phyloP scores from a whole-genome alignment of 257 asterid genomes.

The Scutellaria baicalensis region DNA sequence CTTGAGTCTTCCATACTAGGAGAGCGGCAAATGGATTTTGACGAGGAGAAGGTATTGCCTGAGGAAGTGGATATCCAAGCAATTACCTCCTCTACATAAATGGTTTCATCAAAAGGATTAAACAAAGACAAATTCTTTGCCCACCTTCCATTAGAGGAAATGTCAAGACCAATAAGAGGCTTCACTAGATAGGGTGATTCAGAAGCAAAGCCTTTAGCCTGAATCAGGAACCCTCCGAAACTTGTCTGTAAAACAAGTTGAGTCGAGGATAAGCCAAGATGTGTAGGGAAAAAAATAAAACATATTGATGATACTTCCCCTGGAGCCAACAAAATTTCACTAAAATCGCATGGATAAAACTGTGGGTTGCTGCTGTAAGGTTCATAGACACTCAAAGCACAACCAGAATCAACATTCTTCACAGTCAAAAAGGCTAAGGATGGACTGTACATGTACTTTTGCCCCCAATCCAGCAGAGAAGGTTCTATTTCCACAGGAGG shows the following conservation, averaged over 20 bases:
- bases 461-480: slow-evolving; percentile 66
- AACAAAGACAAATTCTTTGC: slow-evolving; percentile 64
- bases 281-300: slow-evolving; percentile 55
- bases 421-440: slow-evolving; percentile 51
- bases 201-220: slow-evolving; percentile 61
- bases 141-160: slow-evolving; percentile 64
- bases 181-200: slow-evolving; percentile 63
- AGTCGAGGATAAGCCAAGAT: slow-evolving; percentile 52
- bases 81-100: slow-evolving; percentile 65
- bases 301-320: slow-evolving; percentile 63
- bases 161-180: slow-evolving; percentile 40
- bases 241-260: slow-evolving; percentile 81
- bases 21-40: slow-evolving; percentile 42
- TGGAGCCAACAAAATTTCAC: slow-evolving; percentile 57
- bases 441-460: slow-evolving; percentile 46
- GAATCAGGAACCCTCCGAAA: slow-evolving; percentile 75
- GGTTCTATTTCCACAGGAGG: slow-evolving; percentile 62
- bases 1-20: slow-evolving; percentile 19
- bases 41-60: slow-evolving; percentile 36
- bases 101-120: slow-evolving; percentile 72
- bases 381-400: slow-evolving; percentile 35
- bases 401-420: slow-evolving; percentile 44
- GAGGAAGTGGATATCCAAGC: slow-evolving; percentile 65
- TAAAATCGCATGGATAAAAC: slow-evolving; percentile 73
- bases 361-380: slow-evolving; percentile 69